Evolutionary conservation across 192 early-diverging fungal species (phyloP), one percentile per base, ranked within the genome.

Genomic region (Entomortierella beljakovae): DNA sequence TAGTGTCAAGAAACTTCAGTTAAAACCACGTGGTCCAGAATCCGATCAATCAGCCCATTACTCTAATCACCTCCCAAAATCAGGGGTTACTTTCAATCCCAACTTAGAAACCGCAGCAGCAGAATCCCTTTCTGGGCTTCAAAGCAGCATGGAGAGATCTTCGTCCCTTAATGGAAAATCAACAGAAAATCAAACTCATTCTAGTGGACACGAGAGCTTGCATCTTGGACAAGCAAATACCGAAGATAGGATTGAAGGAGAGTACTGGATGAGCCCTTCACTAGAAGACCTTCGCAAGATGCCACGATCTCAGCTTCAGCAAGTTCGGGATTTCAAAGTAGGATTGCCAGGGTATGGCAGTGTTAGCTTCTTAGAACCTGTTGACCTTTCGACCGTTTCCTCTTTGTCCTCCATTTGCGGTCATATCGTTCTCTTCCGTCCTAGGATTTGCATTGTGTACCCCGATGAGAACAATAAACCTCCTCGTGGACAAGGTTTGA

Each of bases 401-500:
- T 65, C 82, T 18, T 37, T 90, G 7, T 64, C 80, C 22, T 70
- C 84, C 7, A 96, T 99, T 57, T 87, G 92, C 15, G 98, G 94
- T 26, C 76, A 81, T 11, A 88, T 96, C 34, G 90, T 99, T n/a
- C 66, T 91, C 25, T 88, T 99, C 31, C 83, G 80, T 29, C 83
- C 86, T 35, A 91, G 90, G 56, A 83, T 86, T 38, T 87, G 88
- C 76, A 88, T 83, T 2, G 93, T 99, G 18, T 98, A 98, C 72
- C 93, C 94, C 0, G 92, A 95, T 57, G 91, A 95, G 42, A 70
- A 70, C 23, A 82, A 83, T 40, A 96, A 95, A 80, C 93, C 94
- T 51, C 88, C 92, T 6, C 88, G 87, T 28, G 98, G 98, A 10
- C 69, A 89, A 64, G 96, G 95, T 7, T 79, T 99, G 22, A 99